Percentiles rank a stretch among this genome's conserved stretches.
Evolutionary conservation across 1,139 yeast genomes (phyloP).

Genomic region (Pichia kudriavzevii): DNA sequence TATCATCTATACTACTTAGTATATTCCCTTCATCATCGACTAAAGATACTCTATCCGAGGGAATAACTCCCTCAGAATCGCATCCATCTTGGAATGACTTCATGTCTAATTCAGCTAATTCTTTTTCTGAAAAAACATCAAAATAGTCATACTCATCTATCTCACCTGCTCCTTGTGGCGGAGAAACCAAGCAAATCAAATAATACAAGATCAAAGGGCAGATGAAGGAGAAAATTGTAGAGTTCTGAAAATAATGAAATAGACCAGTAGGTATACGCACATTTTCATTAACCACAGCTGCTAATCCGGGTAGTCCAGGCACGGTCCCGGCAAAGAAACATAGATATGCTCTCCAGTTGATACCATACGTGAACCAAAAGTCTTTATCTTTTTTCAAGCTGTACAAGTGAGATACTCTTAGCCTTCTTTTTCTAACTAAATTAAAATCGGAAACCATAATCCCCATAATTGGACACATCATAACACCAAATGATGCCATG

Average conservation of each 20-base stretch:
- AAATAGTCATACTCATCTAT: conserved; percentile 18
- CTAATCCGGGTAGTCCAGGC: conserved; percentile 29
- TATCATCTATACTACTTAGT: too few relatives aligned
- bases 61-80: conserved; percentile 7
- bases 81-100: conserved; percentile 11
- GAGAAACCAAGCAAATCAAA: conserved; percentile 9
- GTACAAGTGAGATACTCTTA: conserved; percentile 31
- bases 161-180: conserved; percentile 10
- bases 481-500: conserved; percentile 12
- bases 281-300: conserved; percentile 17
- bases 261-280: conserved; percentile 11
- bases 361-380: too few relatives aligned
- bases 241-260: conserved; percentile 15
- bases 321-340: too few relatives aligned
- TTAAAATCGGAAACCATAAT: conserved; percentile 30
- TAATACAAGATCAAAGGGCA: conserved; percentile 14
- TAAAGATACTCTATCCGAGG: neutral
- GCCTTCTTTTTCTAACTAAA: conserved; percentile 26
- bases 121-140: conserved; percentile 20
- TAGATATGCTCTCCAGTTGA: too few relatives aligned
- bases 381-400: conserved; percentile 13
- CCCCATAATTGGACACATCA: conserved; percentile 30
- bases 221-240: conserved; percentile 12
- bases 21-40: too few relatives aligned
- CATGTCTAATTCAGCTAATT: conserved; percentile 14